These are phyloP conservation scores for Thermothelomyces thermophilus DNA, from an alignment of 2,329 filamentous ascomycete genomes.

Conservation along the genomic window DNA sequence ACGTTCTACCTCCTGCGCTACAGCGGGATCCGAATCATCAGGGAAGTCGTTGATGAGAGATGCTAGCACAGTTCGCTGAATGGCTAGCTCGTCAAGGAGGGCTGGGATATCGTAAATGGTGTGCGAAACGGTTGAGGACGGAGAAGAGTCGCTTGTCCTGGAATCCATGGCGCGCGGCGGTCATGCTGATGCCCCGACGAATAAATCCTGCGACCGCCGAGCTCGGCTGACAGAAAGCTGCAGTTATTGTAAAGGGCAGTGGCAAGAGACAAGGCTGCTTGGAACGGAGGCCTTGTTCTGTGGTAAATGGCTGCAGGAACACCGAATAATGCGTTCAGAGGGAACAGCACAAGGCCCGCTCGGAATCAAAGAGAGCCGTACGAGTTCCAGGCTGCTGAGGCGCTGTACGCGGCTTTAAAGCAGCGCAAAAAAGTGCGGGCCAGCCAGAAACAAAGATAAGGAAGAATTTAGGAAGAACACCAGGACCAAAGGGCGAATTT, in stretches of 20 bases:
- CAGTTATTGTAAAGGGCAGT: background rate
- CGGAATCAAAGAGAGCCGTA: background rate
- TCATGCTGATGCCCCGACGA: background rate
- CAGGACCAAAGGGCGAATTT: background rate
- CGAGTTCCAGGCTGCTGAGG: background rate
- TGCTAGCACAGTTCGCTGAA: slow-evolving; percentile 38
- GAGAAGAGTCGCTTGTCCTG: slow-evolving; percentile 1
- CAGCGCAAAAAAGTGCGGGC: background rate
- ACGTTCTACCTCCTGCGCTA: slow-evolving; percentile 27
- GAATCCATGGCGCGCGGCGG: slow-evolving; percentile 4
- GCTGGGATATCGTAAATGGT: slow-evolving; percentile 9
- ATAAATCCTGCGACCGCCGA: background rate
- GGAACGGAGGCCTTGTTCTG: background rate
- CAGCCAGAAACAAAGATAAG: background rate
- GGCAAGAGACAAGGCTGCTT: background rate
- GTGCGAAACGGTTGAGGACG: background rate
- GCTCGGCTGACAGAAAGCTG: background rate
- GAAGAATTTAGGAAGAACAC: background rate
- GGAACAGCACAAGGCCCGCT: background rate
- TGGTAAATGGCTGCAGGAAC: background rate
- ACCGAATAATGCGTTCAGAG: background rate
- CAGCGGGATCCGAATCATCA: slow-evolving; percentile 20
- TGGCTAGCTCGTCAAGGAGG: slow-evolving; percentile 37
- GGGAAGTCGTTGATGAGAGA: slow-evolving; percentile 37
- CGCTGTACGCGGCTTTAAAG: background rate